These are phyloP conservation scores for Neofusicoccum laricinum DNA, from an alignment of 2,329 filamentous ascomycete species.

Conservation along the genomic window DNA sequence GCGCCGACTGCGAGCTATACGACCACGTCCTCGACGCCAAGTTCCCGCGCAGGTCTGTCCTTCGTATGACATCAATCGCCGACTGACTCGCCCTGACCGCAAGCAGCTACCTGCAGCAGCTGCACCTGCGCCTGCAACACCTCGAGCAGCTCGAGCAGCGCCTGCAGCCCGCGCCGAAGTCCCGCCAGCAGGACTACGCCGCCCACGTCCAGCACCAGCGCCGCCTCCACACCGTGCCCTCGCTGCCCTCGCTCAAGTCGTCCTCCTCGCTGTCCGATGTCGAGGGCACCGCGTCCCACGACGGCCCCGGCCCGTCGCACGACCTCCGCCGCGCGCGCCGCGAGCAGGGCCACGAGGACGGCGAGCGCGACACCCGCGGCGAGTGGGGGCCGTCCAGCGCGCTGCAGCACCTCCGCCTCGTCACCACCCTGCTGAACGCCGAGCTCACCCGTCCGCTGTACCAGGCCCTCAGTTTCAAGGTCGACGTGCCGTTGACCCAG, in stretches of 20 bases:
- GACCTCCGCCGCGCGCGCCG: neutral
- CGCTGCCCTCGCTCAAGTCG: neutral
- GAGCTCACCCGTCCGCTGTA: slow-evolving; percentile 12
- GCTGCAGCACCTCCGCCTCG: slow-evolving; percentile 10
- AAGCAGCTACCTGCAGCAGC: slow-evolving; percentile 13
- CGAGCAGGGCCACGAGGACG: neutral
- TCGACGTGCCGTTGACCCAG: slow-evolving; percentile 9
- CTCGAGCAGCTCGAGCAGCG: slow-evolving; percentile 7
- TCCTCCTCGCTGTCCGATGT: slow-evolving; percentile 3
- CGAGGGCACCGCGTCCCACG: neutral
- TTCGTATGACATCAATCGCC: neutral
- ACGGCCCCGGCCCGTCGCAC: neutral
- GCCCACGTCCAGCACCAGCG: neutral
- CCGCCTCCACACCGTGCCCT: slow-evolving; percentile 4
- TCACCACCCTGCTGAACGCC: slow-evolving; percentile 9
- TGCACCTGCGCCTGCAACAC: slow-evolving; percentile 12
- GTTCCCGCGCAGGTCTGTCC: slow-evolving; percentile 14
- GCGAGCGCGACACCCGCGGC: neutral
- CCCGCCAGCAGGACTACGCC: neutral
- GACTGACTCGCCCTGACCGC: neutral
- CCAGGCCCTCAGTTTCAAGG: slow-evolving; percentile 1
- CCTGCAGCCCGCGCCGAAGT: neutral
- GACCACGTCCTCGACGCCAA: slow-evolving; percentile 12
- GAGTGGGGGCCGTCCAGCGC: slow-evolving; percentile 16
- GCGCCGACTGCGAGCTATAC: slow-evolving; percentile 13